Conservation (phyloP, 768 basidiomycete species). For the Lactarius hengduanensis region DNA sequence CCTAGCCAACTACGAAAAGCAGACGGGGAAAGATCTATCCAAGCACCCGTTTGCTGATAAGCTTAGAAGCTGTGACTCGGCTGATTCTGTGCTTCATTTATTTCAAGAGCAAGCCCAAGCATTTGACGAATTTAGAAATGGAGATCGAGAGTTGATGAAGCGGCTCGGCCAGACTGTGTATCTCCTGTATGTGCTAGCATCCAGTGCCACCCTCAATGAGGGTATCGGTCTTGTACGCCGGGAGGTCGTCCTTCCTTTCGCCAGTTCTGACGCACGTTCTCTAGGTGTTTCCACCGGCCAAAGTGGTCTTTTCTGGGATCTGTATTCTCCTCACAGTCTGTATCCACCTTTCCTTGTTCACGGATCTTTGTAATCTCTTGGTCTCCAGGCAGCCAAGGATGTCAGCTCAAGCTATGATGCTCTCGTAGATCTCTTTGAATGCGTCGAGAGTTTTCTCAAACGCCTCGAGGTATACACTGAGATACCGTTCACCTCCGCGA, state of each 20-base stretch:
- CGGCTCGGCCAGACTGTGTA: neutral
- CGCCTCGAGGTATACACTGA: conserved; percentile 7
- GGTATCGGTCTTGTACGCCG: neutral
- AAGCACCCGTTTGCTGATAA: neutral
- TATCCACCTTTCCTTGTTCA: no score
- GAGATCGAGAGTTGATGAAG: neutral
- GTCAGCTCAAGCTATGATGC: conserved; percentile 8
- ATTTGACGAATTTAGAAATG: no score
- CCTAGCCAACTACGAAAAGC: neutral
- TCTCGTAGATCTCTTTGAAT: conserved; percentile 3
- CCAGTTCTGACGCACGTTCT: neutral
- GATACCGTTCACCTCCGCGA: neutral
- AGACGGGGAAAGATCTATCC: neutral
- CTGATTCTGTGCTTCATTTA: neutral
- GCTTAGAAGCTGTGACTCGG: neutral
- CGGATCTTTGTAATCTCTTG: neutral
- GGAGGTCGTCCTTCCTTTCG: neutral
- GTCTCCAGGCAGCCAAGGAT: conserved; percentile 1
- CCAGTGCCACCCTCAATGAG: no score
- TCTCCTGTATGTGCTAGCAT: neutral
- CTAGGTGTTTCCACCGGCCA: neutral
- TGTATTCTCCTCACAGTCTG: conserved; percentile 4
- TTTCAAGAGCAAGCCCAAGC: no score
- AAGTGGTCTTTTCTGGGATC: neutral
- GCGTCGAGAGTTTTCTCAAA: neutral